Evolutionary conservation across 1,284 basidiomycete species (phyloP).

Genomic region (Dichomitus squalens): DNA sequence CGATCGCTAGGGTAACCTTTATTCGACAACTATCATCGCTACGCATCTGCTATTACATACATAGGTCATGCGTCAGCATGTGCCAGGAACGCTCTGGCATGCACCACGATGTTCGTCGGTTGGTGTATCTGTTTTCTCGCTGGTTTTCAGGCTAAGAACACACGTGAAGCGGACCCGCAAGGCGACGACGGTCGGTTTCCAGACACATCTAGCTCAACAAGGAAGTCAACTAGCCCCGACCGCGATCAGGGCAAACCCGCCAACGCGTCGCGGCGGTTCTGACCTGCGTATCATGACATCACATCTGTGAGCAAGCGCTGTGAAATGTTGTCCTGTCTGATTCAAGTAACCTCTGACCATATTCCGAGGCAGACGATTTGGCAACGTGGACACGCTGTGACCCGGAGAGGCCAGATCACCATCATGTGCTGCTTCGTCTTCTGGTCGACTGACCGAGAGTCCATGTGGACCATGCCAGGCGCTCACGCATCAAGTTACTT

Average conservation of each 20-base stretch:
- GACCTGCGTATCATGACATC: no score
- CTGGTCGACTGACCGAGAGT: constrained; percentile 4
- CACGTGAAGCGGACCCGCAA: background rate
- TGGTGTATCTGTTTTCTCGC: background rate
- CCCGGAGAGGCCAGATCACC: background rate
- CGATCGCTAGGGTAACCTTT: no score
- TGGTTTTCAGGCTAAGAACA: background rate
- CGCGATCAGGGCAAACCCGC: no score
- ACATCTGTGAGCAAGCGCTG: no score
- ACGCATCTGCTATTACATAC: no score
- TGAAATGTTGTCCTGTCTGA: no score
- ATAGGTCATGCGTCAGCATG: background rate
- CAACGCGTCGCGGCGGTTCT: no score
- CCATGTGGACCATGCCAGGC: constrained; percentile 7
- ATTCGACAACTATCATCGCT: no score
- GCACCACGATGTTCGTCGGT: background rate
- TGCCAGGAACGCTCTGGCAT: background rate
- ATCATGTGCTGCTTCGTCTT: background rate
- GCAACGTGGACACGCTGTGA: background rate
- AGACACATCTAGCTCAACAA: background rate
- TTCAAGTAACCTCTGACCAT: background rate
- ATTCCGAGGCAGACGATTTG: background rate
- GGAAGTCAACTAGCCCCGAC: no score
- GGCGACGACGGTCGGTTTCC: background rate
- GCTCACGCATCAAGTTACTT: constrained; percentile 4